phyloP scores from a whole-genome alignment of 164 flowering plant genomes.

The Sextonia rubra region DNA sequence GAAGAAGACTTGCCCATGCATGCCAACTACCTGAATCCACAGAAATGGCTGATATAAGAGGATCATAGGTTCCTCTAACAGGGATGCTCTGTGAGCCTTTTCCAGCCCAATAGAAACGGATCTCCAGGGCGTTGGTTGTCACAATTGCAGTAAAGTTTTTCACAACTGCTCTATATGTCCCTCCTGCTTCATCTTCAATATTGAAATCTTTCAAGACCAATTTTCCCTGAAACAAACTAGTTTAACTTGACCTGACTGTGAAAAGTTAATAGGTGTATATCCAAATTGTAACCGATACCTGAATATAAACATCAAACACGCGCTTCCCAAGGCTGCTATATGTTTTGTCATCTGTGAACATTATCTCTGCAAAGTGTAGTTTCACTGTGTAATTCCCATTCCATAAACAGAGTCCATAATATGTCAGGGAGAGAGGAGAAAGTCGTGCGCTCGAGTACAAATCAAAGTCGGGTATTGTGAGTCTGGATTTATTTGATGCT shows the following conservation, averaged over 20 bases:
- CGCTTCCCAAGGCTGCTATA: conserved; percentile 67
- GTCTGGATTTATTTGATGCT: conserved; percentile 15
- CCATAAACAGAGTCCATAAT: conserved; percentile 47
- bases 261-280: background rate
- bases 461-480: conserved; percentile 26
- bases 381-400: conserved; percentile 56
- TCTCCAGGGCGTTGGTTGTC: conserved; percentile 28
- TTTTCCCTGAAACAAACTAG: conserved; percentile 22
- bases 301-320: conserved; percentile 62
- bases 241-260: background rate
- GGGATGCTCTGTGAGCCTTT: conserved; percentile 42
- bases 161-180: conserved; percentile 19
- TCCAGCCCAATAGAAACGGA: conserved; percentile 42
- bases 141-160: conserved; percentile 25
- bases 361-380: conserved; percentile 72
- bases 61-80: conserved; percentile 40
- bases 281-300: conserved; percentile 32
- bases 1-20: background rate
- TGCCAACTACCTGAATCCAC: conserved; percentile 24
- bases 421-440: conserved; percentile 60
- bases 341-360: conserved; percentile 43
- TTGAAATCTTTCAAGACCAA: conserved; percentile 33
- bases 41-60: conserved; percentile 48
- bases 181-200: conserved; percentile 35
- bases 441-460: conserved; percentile 60